Evolutionary conservation across 495 filamentous ascomycete genomes (phyloP).

Genomic region (Viridothelium virens): DNA sequence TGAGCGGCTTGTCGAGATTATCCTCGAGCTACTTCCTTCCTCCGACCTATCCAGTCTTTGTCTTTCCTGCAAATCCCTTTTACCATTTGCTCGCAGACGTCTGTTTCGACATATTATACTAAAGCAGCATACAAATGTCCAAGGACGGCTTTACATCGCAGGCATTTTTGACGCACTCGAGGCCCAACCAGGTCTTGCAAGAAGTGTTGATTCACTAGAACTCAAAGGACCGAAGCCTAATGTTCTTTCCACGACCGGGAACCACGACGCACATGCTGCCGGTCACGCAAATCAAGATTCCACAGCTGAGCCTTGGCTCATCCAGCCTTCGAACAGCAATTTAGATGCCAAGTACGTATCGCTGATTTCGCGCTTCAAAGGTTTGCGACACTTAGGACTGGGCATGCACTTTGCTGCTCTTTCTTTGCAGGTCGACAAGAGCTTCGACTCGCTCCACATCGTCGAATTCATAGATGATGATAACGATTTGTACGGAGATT

Average conservation of each 20-base stretch:
- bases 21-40: slow-evolving; percentile 10
- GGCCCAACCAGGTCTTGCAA: background rate
- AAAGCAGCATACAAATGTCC: background rate
- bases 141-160: background rate
- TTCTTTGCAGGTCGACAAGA: background rate
- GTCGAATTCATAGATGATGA: background rate
- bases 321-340: slow-evolving; percentile 3
- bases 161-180: background rate
- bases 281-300: slow-evolving; percentile 9
- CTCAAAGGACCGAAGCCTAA: background rate
- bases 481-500: background rate
- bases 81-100: background rate
- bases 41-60: slow-evolving; percentile 4
- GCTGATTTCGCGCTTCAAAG: background rate
- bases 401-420: slow-evolving; percentile 4
- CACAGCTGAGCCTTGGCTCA: background rate
- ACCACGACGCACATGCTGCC: slow-evolving; percentile 3
- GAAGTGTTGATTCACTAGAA: background rate
- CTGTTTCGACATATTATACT: slow-evolving; percentile 7
- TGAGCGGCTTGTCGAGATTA: slow-evolving; percentile 3
- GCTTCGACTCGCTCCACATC: background rate
- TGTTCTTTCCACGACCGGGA: slow-evolving; percentile 1
- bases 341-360: background rate
- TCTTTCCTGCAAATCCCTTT: background rate
- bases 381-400: background rate